These are phyloP conservation scores for Papiliotrema flavescens DNA, from an alignment of 1,284 basidiomycete species.

Conservation along the genomic window DNA sequence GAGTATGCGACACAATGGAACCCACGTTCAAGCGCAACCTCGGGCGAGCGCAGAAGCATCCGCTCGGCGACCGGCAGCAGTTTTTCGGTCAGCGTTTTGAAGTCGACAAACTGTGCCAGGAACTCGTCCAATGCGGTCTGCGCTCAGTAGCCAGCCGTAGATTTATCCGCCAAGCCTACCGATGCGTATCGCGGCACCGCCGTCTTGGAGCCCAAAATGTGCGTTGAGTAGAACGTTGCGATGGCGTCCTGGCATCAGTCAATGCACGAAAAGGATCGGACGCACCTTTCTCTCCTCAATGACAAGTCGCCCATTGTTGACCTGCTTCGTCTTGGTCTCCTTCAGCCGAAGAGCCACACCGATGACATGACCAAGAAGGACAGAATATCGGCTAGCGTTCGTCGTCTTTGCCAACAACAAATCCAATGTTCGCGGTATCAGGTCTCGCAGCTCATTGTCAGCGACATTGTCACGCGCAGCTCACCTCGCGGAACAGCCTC, in stretches of 20 bases:
- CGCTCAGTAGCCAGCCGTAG: neutral
- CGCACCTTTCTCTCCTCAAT: conserved; percentile 33
- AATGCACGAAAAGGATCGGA: neutral
- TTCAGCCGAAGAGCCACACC: conserved; percentile 35
- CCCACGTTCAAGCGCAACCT: conserved; percentile 39
- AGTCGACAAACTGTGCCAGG: conserved; percentile 28
- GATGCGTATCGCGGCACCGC: conserved; percentile 29
- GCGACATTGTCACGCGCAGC: neutral
- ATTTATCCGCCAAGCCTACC: conserved; percentile 11
- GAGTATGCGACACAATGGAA: neutral
- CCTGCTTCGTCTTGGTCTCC: conserved; percentile 5
- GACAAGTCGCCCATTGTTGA: neutral
- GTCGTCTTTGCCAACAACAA: conserved; percentile 28
- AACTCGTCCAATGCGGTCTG: conserved; percentile 32
- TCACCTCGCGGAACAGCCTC: conserved; percentile 32
- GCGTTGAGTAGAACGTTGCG: conserved; percentile 35
- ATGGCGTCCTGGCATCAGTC: conserved; percentile 25
- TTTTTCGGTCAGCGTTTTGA: conserved; percentile 29
- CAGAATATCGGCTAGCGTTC: conserved; percentile 27
- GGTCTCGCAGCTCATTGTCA: conserved; percentile 17
- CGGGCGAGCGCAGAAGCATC: conserved; percentile 45
- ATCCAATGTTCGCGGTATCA: conserved; percentile 31
- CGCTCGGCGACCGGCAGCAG: conserved; percentile 44
- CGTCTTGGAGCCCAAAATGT: conserved; percentile 41
- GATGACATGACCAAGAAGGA: conserved; percentile 31